Conservation (phyloP, 345 rosid genomes). For the Acer campestre region DNA sequence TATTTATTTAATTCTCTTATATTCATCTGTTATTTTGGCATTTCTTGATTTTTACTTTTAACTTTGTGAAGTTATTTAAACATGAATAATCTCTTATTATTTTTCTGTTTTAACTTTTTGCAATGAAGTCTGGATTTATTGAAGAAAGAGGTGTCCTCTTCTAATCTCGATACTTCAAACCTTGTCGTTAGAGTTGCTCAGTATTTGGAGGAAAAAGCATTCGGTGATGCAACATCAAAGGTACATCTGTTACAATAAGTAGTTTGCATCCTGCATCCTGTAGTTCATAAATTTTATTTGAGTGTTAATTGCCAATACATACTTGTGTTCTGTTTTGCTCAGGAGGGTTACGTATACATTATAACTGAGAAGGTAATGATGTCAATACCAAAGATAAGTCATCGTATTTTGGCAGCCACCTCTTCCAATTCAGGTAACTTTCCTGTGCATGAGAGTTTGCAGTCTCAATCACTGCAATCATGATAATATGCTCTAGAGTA, state of each 20-base stretch:
- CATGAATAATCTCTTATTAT: slow-evolving; percentile 4
- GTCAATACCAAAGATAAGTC: neutral
- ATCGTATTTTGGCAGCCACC: neutral
- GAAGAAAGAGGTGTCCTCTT: neutral
- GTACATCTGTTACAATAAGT: neutral
- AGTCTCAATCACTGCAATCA: too few species aligned
- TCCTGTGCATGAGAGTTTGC: neutral
- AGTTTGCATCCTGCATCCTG: neutral
- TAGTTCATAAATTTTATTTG: neutral
- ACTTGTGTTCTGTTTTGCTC: neutral
- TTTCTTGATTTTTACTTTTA: neutral
- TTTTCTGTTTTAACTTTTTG: neutral
- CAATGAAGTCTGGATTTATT: neutral
- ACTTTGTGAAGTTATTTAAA: neutral
- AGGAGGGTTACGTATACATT: neutral
- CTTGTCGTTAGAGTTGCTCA: neutral
- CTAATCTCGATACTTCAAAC: neutral
- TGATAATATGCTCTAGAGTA: neutral
- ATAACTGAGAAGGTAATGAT: neutral
- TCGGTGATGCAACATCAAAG: slow-evolving; percentile 11
- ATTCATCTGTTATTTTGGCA: too few species aligned
- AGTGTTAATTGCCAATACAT: neutral
- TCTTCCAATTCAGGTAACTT: slow-evolving; percentile 15
- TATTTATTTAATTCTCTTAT: too few species aligned
- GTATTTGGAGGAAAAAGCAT: slow-evolving; percentile 4